Evolutionary conservation across 257 asterid genomes (phyloP), one percentile per base, ranked within the genome.

Genomic region (Anisodus tanguticus): DNA sequence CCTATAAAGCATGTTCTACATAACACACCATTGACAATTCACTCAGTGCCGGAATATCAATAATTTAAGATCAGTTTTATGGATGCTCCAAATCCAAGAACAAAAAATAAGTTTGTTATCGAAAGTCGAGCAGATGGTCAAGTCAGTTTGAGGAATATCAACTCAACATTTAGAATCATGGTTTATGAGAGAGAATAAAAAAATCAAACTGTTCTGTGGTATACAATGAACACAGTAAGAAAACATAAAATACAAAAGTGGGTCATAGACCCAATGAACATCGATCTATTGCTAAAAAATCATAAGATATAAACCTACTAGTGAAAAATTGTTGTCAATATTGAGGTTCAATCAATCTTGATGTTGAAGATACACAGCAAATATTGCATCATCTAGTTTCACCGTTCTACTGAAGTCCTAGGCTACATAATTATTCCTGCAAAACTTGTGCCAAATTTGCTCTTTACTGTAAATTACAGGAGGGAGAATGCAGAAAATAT

Each of bases 341-440:
- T 86, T 89, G 84, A 92, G 86, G 84, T 85, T 85, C 89, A 91
- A 94, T 88, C 90, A 89, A 92, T 92, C 88, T 86, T 91, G 93
- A 89, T 88, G 87, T 83, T 84, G 92, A 89, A 85, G 88, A 90
- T 91, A 88, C 90, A 91, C 90, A 89, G 87, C 86, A 68, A 91
- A 89, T 91, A 87, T 86, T 89, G 94, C 89, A 88, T 89, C 90
- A 89, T 82, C 91, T 92, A 89, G 85, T 85, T 89, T 88, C 91
- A 89, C 92, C 92, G 81, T 90, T 86, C 89, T 80, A 87, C 92
- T 90, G 74, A 90, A 87, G 87, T 84, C 86, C 94, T 88, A 90
- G 86, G 85, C 98, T 90, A 91, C 91, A 90, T 90, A 90, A 91
- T 94, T 93, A 91, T 92, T 93, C 97, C 93, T 89, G 93, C 98